Evolutionary conservation across 768 basidiomycete species (phyloP), one percentile per base, ranked within the genome.

Genomic region (Suillus discolor): DNA sequence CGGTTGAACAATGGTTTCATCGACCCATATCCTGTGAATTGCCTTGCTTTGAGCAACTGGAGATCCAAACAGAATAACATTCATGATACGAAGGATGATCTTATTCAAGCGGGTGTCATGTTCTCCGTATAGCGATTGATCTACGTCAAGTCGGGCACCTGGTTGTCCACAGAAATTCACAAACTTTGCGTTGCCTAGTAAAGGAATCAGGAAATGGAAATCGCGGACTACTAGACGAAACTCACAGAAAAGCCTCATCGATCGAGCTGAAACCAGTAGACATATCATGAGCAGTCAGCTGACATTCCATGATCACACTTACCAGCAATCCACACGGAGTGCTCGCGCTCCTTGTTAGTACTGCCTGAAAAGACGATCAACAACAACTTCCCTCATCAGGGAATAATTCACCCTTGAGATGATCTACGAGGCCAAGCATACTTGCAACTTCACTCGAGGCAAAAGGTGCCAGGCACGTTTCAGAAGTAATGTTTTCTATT

Each of bases 1-100:
- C 6, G 71, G 70, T 15, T 74, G 66, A 45, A 79, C 76, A 63
- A 84, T 75, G 11, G 80, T 74, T 0, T 73, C 70, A 69, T 86
- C 85, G 3, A 83, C 78, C 79, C 78, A 85, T 47, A 83, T 79
- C 18, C 73, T 77, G 51, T 82, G 77, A 59, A 87, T 62, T 23
- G 72, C 72, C 16, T 70, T 71, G 23, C 82, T 69, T 69, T 86
- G 82, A 4, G 80, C 72, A 39, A 82, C 76, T 0, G 86, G 85
- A 4, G 82, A 78, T 15, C 70, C 79, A 72, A 85, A 86, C 2
- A 85, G 73, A 6, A 84, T 62, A 0, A 70, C 65, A 8, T 73
- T 69, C 9, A 72, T 62, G 9, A 73, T 9, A 18, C n/a, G 28
- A 42, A 63, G 41, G 6, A 67, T 6, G 3, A 71, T 47, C 1